A percentile compares a stretch with the other conserved stretches of the same genome.
These are phyloP conservation scores for Boechera divaricarpa DNA, from an alignment of 345 rosid species.

Conservation along the genomic window DNA sequence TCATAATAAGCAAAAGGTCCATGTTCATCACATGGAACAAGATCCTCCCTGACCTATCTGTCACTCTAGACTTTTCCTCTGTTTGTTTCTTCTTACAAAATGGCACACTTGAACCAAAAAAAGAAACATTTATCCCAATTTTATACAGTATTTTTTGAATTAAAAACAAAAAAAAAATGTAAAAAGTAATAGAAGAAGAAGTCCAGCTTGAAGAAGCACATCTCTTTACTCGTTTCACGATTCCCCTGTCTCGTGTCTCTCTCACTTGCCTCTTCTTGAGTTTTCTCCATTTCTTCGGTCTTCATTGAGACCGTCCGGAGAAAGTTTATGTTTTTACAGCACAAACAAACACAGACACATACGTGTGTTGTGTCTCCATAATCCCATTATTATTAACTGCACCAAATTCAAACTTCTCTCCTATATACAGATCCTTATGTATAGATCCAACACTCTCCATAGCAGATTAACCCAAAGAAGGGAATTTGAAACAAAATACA, in stretches of 20 bases:
- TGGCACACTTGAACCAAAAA: slow-evolving; percentile 29
- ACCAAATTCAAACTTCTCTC: slow-evolving; percentile 31
- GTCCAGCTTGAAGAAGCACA: slow-evolving; percentile 47
- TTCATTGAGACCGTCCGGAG: slow-evolving; percentile 32
- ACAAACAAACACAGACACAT: slow-evolving; percentile 36
- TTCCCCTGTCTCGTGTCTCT: slow-evolving; percentile 50
- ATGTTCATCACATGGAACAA: slow-evolving; percentile 44
- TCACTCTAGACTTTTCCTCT: slow-evolving; percentile 39
- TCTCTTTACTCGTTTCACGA: slow-evolving; percentile 62
- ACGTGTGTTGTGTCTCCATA: slow-evolving; percentile 47
- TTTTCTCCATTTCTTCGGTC: slow-evolving; percentile 36
- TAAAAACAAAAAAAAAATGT: background rate
- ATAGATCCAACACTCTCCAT: slow-evolving; percentile 50
- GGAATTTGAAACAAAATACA: slow-evolving; percentile 25
- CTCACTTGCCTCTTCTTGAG: slow-evolving; percentile 24
- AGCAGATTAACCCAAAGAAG: background rate
- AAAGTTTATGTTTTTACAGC: slow-evolving; percentile 40
- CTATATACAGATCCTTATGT: slow-evolving; percentile 37
- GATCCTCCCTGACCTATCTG: slow-evolving; percentile 41
- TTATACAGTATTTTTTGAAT: slow-evolving; percentile 6
- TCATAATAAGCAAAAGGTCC: slow-evolving; percentile 30
- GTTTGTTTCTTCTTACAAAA: slow-evolving; percentile 32
- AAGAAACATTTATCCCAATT: background rate
- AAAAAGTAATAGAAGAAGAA: slow-evolving; percentile 16
- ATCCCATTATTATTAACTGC: slow-evolving; percentile 33